These are phyloP conservation scores for Colletotrichum horii DNA, from an alignment of 2,329 filamentous ascomycete genomes.

Conservation along the genomic window DNA sequence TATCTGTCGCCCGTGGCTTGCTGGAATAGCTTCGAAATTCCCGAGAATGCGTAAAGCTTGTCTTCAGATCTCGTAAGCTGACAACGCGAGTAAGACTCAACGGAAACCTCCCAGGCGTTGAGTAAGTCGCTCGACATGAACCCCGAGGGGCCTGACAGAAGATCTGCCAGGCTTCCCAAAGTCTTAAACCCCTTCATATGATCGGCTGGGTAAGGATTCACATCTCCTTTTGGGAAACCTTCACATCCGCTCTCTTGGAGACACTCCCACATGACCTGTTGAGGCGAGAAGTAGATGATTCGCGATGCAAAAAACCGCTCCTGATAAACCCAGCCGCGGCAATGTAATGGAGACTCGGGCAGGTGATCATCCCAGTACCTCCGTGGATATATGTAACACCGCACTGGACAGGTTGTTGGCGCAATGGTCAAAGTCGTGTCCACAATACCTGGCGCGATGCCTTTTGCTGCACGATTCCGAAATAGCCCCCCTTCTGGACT, in stretches of 20 bases:
- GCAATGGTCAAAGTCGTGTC: neutral
- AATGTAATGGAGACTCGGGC: neutral
- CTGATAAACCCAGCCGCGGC: neutral
- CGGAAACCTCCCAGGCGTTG: neutral
- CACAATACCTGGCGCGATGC: neutral
- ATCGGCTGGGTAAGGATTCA: neutral
- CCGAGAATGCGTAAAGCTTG: neutral
- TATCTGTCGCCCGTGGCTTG: neutral
- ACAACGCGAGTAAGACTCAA: neutral
- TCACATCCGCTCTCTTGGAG: neutral
- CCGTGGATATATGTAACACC: neutral
- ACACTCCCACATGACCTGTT: neutral
- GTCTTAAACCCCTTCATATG: neutral
- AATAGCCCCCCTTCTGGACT: neutral
- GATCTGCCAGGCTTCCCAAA: neutral
- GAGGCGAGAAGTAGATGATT: neutral
- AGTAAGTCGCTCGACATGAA: neutral
- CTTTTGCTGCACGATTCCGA: neutral
- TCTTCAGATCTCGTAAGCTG: neutral
- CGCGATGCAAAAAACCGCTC: neutral
- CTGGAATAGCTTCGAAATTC: neutral
- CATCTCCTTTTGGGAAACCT: neutral
- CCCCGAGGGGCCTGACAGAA: neutral
- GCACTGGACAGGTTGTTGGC: neutral
- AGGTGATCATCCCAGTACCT: neutral